Conservation (phyloP, 2,329 filamentous ascomycete species). For the Tricladium varicosporioides region DNA sequence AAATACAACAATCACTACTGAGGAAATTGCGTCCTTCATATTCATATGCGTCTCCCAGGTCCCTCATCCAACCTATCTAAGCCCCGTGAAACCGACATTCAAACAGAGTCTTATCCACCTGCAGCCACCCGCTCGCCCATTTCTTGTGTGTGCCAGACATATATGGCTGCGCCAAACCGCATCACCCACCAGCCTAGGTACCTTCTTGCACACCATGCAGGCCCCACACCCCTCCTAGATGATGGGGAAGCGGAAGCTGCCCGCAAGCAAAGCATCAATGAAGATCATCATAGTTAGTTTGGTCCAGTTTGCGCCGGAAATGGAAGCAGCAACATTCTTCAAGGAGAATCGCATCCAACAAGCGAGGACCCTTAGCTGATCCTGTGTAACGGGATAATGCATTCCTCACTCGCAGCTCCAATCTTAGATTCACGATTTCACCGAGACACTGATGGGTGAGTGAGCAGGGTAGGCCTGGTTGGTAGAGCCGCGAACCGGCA, state of each 20-base stretch:
- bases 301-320: neutral
- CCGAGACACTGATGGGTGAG: neutral
- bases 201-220: neutral
- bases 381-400: conserved; percentile 13
- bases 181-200: neutral
- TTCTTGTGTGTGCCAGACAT: conserved; percentile 8
- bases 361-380: conserved; percentile 1
- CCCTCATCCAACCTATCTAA: neutral
- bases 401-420: conserved; percentile 16
- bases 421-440: neutral
- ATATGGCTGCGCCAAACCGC: neutral
- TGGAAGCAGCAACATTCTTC: neutral
- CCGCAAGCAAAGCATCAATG: neutral
- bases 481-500: conserved; percentile 19
- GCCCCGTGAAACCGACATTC: conserved; percentile 17
- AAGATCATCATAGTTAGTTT: neutral
- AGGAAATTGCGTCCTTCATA: conserved; percentile 5
- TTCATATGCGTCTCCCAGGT: neutral
- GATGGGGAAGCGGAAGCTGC: neutral
- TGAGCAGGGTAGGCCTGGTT: conserved; percentile 10
- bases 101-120: conserved; percentile 17
- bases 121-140: conserved; percentile 17
- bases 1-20: neutral
- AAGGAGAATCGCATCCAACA: neutral
- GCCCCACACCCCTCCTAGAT: neutral